Evolutionary conservation across 768 basidiomycete species (phyloP).

Genomic region (Pilatotrama ljubarskyi): DNA sequence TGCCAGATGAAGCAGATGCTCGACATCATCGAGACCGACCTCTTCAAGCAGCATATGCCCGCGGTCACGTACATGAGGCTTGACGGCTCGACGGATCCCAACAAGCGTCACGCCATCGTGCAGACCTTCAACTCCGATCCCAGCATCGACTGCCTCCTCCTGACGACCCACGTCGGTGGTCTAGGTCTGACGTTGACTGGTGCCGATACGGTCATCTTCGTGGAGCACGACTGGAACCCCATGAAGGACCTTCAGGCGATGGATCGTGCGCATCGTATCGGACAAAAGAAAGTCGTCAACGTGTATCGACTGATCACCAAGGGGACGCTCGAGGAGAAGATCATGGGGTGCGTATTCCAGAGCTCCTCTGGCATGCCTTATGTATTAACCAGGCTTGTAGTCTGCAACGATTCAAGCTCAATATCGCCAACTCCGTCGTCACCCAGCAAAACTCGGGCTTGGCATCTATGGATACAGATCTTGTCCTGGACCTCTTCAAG

Average conservation of each 20-base stretch:
- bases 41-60: conserved; percentile 92
- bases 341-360: conserved; percentile 82
- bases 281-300: conserved; percentile 98
- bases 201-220: conserved; percentile 98
- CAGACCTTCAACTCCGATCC: conserved; percentile 99
- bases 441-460: conserved; percentile 96
- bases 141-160: conserved; percentile 91
- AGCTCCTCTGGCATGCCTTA: conserved; percentile 4
- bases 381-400: conserved; percentile 40
- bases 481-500: conserved; percentile 91
- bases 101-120: conserved; percentile 93
- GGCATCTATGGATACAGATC: conserved; percentile 94
- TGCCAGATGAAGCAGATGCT: conserved; percentile 99
- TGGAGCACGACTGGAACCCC: conserved; percentile 99
- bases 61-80: conserved; percentile 98
- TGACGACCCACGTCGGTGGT: conserved; percentile 97
- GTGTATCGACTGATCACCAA: conserved; percentile 97
- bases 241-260: conserved; percentile 99
- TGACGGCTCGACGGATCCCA: conserved; percentile 89
- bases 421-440: conserved; percentile 95
- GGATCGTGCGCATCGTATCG: conserved; percentile 97
- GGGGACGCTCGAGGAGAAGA: conserved; percentile 97
- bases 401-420: conserved; percentile 97
- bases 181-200: conserved; percentile 95
- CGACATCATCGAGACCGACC: conserved; percentile 91